Conservation (phyloP, 371 early-diverging fungal species). For the Rhizopus delemar region DNA sequence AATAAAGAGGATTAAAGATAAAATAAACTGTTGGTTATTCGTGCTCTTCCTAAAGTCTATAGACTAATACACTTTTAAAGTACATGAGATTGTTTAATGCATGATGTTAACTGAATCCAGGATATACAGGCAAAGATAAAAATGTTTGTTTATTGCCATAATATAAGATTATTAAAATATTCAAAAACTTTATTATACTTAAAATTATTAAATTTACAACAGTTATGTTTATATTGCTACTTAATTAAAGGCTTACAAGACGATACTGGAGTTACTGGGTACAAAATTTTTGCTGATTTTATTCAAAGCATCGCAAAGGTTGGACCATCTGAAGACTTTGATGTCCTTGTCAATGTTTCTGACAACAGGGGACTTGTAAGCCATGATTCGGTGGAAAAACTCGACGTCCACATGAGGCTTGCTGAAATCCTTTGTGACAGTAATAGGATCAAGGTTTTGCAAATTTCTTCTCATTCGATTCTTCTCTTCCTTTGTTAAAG, state of each 20-base stretch:
- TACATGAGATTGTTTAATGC: no score
- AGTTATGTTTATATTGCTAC: neutral
- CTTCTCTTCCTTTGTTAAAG: constrained; percentile 77
- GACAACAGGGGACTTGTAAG: constrained; percentile 77
- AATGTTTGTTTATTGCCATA: no score
- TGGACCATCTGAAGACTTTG: constrained; percentile 80
- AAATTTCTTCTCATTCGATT: constrained; percentile 83
- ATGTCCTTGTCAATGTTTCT: constrained; percentile 89
- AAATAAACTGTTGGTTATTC: no score
- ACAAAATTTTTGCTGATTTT: constrained; percentile 77
- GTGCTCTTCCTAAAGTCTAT: no score
- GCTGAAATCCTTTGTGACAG: constrained; percentile 63
- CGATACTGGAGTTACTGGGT: constrained; percentile 45
- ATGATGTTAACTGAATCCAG: no score
- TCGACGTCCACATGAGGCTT: constrained; percentile 65
- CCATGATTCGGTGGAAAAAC: constrained; percentile 81
- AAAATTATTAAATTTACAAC: no score
- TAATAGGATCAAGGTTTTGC: constrained; percentile 75
- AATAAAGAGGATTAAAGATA: no score
- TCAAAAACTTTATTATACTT: no score
- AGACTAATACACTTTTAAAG: no score
- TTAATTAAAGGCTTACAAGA: neutral
- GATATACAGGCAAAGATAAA: no score
- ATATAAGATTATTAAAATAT: no score
- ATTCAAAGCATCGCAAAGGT: constrained; percentile 67